Evolutionary conservation across 1,139 yeast species (phyloP), one percentile per base, ranked within the genome.

Genomic region (Candida tetrigidarum): DNA sequence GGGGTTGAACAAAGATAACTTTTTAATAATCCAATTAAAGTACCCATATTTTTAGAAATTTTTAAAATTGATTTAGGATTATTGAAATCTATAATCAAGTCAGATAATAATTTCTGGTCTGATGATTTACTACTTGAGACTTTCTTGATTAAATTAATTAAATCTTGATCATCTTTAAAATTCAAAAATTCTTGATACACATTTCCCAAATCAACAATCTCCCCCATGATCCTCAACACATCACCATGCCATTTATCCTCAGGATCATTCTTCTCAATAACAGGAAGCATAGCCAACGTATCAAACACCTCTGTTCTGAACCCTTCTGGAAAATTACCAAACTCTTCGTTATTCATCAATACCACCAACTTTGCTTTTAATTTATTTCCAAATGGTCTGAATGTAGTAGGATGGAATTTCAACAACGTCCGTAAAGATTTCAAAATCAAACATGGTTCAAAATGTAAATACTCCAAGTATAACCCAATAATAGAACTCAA

Each of bases 371-470:
- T 74, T 5, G 63, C 63, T 47, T 81, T 79, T 50, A 81, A 77
- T 56, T 84, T 84, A 50, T 80, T 77, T 9, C 84, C 86, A 65
- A 76, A 84, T 8, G 96, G 96, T 61, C 93, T 78, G 59, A 89
- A 87, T 2, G 96, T 86, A 4, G 95, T 87, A 1, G 96, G 80
- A 59, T 87, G 88, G 49, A 76, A 71, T 36, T 67, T 64, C 41
- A 86, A 67, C 15, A 86, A 61, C 16, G 64, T 67, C 45, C 69
- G 69, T 50, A 88, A 66, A 1, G 86, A 74, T 2, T 73, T 74
- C 20, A 85, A 60, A 23, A 78, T 60, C 23, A 74, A 59, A 32
- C 53, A 55, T 1, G 84, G 83, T 22, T 63, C 56, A 42, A 59
- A 56, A 14, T 61, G 63, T 19, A 83, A 59, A 46, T 70, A 63